Conservation (phyloP, 305 asterid genomes). For the Fraxinus latifolia region DNA sequence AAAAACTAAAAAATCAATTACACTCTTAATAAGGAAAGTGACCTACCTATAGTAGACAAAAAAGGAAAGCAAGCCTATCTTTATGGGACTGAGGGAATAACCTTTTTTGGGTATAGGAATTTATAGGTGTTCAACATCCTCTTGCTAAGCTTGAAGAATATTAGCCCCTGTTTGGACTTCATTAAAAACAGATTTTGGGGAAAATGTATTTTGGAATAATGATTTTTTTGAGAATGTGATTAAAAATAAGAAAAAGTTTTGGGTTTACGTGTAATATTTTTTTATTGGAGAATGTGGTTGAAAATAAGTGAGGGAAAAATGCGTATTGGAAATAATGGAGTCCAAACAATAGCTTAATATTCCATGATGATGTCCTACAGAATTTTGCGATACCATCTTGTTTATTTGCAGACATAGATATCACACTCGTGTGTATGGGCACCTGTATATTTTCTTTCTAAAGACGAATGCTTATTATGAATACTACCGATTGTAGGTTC, state of each 20-base stretch:
- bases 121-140: background rate
- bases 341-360: too few species aligned
- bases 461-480: background rate
- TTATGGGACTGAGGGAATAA: background rate
- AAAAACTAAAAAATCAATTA: too few species aligned
- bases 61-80: background rate
- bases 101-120: background rate
- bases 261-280: too few species aligned
- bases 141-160: background rate
- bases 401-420: background rate
- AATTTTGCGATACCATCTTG: background rate
- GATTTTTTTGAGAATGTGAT: too few species aligned
- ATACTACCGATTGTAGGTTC: constrained; percentile 41
- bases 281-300: too few species aligned
- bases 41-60: background rate
- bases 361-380: background rate
- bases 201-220: too few species aligned
- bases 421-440: background rate
- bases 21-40: background rate
- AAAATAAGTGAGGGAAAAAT: too few species aligned
- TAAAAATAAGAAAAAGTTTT: too few species aligned
- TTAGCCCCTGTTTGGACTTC: too few species aligned
- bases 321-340: too few species aligned
- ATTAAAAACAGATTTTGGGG: too few species aligned
- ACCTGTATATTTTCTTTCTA: background rate